Evolutionary conservation across 2,329 filamentous ascomycete species (phyloP), one percentile per base, ranked within the genome.

Genomic region (Seiridium cupressi): DNA sequence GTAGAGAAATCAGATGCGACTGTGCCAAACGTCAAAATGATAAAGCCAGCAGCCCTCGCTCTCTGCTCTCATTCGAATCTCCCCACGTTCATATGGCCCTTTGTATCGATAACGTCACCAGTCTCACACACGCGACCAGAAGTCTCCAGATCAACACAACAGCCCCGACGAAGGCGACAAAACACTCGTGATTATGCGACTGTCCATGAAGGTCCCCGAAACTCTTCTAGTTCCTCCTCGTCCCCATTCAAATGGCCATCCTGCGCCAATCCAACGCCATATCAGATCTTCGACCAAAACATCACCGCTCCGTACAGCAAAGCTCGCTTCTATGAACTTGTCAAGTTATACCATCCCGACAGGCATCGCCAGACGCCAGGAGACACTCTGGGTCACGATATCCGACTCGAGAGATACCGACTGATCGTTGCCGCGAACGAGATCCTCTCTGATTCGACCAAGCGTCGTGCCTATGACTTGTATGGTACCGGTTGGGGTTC

Each of bases 321-420:
- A 76, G 78, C 82, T 48, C 87, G 87, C 61, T 99, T 93, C 81
- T 95, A 96, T 75, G 85, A 94, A 70, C 85, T 99, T 57, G 95
- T 96, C 60, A 99, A 98, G 79, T 81, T 96, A 51, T 99, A 99
- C 77, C 95, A 99, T 71, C 95, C 95, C 0, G 95, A 99, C 74
- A 85, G 84, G 61, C 79, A 77, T 62, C 73, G 77, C 61, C 74
- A 78, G 9, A 73, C 72, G 13, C 64, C 75, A 31, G 73, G 74
- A 65, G 75, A 76, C 62, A 73, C 74, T 6, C 72, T 90, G 10
- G 79, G 91, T 0, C 81, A 84, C 26, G 76, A 84, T 34, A 82
- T 85, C 36, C 89, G 89, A 62, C 81, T 95, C n/a, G 92, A 97
- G 71, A 90, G 95, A 54, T 99, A 98, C 75, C 89, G 91, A 38